These are phyloP conservation scores for Pseudogymnoascus destructans DNA, from an alignment of 2,329 filamentous ascomycete species.

Conservation along the genomic window DNA sequence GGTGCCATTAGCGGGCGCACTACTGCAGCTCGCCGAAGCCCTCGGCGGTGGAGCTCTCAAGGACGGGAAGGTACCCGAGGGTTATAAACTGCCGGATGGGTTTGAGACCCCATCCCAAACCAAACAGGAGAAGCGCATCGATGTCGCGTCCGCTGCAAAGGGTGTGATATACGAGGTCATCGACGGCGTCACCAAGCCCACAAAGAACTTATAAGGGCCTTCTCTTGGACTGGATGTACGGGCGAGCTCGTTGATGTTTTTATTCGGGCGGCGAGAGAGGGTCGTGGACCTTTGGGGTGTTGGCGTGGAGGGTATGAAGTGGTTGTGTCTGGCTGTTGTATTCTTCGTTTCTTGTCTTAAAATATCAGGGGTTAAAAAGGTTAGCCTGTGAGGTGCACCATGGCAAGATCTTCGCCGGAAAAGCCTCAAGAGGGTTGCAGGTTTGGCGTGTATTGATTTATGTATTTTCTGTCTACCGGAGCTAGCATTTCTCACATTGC, in stretches of 20 bases:
- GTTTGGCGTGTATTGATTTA: constrained; percentile 1
- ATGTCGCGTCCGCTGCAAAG: background rate
- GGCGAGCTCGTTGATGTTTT: background rate
- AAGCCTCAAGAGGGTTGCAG: background rate
- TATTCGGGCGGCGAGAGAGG: background rate
- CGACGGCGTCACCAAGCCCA: background rate
- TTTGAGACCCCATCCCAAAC: too few relatives aligned
- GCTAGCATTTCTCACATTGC: background rate
- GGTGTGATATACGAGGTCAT: background rate
- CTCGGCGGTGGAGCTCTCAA: too few relatives aligned
- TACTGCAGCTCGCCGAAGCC: too few relatives aligned
- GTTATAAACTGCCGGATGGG: too few relatives aligned
- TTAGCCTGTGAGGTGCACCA: background rate
- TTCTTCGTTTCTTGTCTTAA: constrained; percentile 6
- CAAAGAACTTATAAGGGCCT: background rate
- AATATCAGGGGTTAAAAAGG: background rate
- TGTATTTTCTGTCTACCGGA: background rate
- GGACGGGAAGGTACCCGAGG: too few relatives aligned
- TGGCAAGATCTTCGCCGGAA: background rate
- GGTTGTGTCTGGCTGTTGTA: background rate
- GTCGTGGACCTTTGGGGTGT: background rate
- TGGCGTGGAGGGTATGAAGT: background rate
- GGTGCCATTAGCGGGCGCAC: too few relatives aligned
- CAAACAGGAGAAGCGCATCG: background rate
- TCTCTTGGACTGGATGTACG: background rate